Base-by-base conservation (phyloP, 2,329 filamentous ascomycete genomes). In the Metarhizium sp. region DNA sequence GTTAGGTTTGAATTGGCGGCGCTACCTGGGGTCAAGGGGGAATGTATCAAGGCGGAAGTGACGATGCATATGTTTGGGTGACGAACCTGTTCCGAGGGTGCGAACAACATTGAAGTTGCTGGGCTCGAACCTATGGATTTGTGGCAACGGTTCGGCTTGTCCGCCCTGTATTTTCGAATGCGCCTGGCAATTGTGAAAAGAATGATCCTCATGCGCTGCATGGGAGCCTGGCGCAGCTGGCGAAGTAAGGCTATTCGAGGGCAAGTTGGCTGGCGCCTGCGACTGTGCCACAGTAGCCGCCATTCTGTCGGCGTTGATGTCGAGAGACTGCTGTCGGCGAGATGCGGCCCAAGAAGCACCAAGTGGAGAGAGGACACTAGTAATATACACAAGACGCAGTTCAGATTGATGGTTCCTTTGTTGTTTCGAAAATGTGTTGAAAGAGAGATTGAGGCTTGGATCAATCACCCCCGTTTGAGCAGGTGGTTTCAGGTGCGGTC, bases 51-150 rank as follows among this genome's bases (percentile, higher is more conserved):
- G 16, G 42, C 38, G 5, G 38, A 13, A 16, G 38, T 40, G 8
- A 16, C 38, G 5, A 5, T 16, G 13, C 8, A 16, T 5, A 13
- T 16, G 38, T 16, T 25, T 48, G 20, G 13, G 18, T 16, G 18
- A 48, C 73, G 62, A 73, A 86, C 86, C 88, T 45, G 88, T 92
- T 59, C 86, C 88, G 59, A 92, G 73, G 13, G 88, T 92, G 69
- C 88, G 85, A 61, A 92, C 78, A 51, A 88, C 77, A 58, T 82
- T 77, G 67, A 92, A 92, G 72, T 91, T 86, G 46, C 66, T 64
- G 38, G 69, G 63, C 45, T 66, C 63, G 54, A 72, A 66, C 52
- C 62, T 66, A 55, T 57, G 67, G 25, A 63, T 65, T 42, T 64
- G 59, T 18, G 66, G 64, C 34, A 65, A 58, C 20, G 65, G 60